Evolutionary conservation across 257 asterid species (phyloP).

Genomic region (Salvia miltiorrhiza): DNA sequence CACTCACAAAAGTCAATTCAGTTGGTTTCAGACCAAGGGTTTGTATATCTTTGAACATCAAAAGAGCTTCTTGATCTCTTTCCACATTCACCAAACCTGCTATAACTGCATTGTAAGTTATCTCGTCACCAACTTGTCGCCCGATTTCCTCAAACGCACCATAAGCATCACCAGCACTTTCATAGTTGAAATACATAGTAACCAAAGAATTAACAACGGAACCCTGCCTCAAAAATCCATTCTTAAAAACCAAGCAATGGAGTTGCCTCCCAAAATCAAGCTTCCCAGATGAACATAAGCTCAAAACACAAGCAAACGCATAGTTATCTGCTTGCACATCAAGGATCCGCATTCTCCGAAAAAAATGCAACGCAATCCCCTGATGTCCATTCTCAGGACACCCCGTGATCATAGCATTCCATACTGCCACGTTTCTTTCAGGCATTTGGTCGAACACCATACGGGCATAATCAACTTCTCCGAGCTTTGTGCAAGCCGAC

Average conservation of each 20-base stretch:
- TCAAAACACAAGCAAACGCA: slow-evolving; percentile 69
- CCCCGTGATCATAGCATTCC: slow-evolving; percentile 91
- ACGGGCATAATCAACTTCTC: slow-evolving; percentile 57
- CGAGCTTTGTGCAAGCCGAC: slow-evolving; percentile 68
- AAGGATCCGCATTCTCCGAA: slow-evolving; percentile 47
- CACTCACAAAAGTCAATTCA: slow-evolving; percentile 60
- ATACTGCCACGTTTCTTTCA: slow-evolving; percentile 47
- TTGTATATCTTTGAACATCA: slow-evolving; percentile 55
- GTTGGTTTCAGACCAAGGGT: slow-evolving; percentile 52
- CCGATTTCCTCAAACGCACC: slow-evolving; percentile 55
- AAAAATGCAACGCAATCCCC: slow-evolving; percentile 44
- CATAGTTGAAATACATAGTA: slow-evolving; percentile 65
- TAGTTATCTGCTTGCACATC: slow-evolving; percentile 66
- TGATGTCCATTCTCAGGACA: slow-evolving; percentile 48
- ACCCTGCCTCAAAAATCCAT: slow-evolving; percentile 45
- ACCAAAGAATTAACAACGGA: slow-evolving; percentile 75
- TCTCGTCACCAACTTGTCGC: slow-evolving; percentile 39
- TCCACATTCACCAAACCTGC: slow-evolving; percentile 58
- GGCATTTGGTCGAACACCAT: slow-evolving; percentile 62
- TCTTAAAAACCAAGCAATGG: slow-evolving; percentile 62
- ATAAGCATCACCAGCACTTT: slow-evolving; percentile 41
- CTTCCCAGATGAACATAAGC: slow-evolving; percentile 46
- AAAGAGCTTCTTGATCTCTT: slow-evolving; percentile 54
- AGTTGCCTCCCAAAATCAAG: slow-evolving; percentile 62
- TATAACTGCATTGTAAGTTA: slow-evolving; percentile 65